A percentile compares a stretch with the other conserved stretches of the same genome.
phyloP scores from a whole-genome alignment of 2,329 filamentous ascomycete species.

The Botrytis deweyae region DNA sequence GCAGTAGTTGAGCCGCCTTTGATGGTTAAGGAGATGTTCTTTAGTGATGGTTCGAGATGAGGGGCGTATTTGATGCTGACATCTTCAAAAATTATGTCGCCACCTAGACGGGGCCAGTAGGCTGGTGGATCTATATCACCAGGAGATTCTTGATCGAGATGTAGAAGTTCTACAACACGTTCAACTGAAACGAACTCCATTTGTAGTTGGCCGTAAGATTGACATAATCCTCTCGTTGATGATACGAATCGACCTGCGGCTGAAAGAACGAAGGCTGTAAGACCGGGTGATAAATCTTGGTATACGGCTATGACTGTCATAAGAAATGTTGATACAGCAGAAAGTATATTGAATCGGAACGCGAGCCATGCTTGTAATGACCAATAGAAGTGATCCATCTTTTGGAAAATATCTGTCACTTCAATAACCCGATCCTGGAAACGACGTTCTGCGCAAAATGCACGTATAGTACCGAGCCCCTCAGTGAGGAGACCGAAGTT shows the following conservation, averaged over 20 bases:
- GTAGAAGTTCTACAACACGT: constrained; percentile 76
- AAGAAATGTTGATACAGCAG: constrained; percentile 69
- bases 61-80: constrained; percentile 79
- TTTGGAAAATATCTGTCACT: constrained; percentile 85
- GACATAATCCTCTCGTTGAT: constrained; percentile 72
- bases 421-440: constrained; percentile 79
- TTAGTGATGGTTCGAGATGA: constrained; percentile 70
- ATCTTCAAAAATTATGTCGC: constrained; percentile 72
- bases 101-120: constrained; percentile 71
- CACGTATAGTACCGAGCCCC: constrained; percentile 81
- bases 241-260: constrained; percentile 67
- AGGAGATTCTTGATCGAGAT: constrained; percentile 71
- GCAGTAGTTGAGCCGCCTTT: constrained; percentile 77
- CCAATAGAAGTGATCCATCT: constrained; percentile 97
- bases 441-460: constrained; percentile 73
- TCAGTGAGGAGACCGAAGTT: constrained; percentile 89
- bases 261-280: constrained; percentile 81
- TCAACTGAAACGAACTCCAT: constrained; percentile 93
- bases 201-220: constrained; percentile 78
- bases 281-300: constrained; percentile 70
- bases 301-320: constrained; percentile 74
- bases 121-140: constrained; percentile 69
- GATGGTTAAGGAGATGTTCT: constrained; percentile 68
- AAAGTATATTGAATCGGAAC: constrained; percentile 72
- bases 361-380: constrained; percentile 81